These are phyloP conservation scores for Aspergillus sp. DNA, from an alignment of 2,329 filamentous ascomycete genomes.

Conservation along the genomic window DNA sequence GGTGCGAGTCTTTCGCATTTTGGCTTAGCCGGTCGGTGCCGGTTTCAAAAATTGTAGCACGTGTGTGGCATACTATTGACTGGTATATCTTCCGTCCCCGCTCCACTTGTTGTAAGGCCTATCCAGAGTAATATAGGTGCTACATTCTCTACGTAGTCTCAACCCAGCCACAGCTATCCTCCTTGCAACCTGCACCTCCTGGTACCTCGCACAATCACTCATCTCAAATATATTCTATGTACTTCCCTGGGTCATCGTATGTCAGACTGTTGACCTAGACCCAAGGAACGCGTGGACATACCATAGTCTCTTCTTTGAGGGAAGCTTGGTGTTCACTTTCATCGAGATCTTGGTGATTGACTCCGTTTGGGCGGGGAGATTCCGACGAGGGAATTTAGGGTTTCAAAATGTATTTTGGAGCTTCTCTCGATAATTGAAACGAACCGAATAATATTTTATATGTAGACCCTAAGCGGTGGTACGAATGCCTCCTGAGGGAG, in stretches of 20 bases:
- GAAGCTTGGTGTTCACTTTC: slow-evolving; percentile 24
- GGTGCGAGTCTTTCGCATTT: slow-evolving; percentile 59
- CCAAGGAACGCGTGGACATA: slow-evolving; percentile 20
- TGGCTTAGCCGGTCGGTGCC: slow-evolving; percentile 59
- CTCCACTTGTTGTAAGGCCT: too few species aligned
- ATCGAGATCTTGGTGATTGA: slow-evolving; percentile 14
- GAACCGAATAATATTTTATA: too few species aligned
- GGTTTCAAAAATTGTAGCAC: slow-evolving; percentile 61
- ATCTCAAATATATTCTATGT: slow-evolving; percentile 57
- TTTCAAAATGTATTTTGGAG: too few species aligned
- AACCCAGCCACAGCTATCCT: slow-evolving; percentile 62
- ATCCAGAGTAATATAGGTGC: slow-evolving; percentile 45
- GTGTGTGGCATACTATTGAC: slow-evolving; percentile 59
- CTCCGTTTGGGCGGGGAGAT: slow-evolving; percentile 10
- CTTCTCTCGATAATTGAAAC: too few species aligned
- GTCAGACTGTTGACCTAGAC: slow-evolving; percentile 10
- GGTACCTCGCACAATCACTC: slow-evolving; percentile 69
- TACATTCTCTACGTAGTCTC: slow-evolving; percentile 69
- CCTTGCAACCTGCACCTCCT: slow-evolving; percentile 62
- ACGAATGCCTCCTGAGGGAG: too few species aligned
- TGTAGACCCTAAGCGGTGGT: too few species aligned
- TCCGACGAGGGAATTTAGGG: background rate
- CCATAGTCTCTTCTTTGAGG: slow-evolving; percentile 23
- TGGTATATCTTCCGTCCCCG: slow-evolving; percentile 3
- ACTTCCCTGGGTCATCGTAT: slow-evolving; percentile 67